phyloP scores from a whole-genome alignment of 306 rosid genomes.

The Sphenostylis stenocarpa region DNA sequence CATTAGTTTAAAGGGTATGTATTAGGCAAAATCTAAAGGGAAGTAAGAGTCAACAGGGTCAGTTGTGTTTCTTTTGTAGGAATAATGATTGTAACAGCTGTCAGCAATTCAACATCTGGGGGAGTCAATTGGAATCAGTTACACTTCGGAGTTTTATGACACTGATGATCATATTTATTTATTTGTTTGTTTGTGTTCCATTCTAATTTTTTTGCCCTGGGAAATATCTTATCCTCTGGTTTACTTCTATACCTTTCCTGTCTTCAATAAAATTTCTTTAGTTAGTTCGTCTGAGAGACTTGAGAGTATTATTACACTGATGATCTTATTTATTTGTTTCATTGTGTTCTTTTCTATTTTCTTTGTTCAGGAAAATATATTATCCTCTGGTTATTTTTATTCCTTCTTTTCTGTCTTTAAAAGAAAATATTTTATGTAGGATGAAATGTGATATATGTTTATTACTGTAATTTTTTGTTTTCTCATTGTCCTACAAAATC shows the following conservation, averaged over 20 bases:
- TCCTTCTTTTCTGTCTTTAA: neutral
- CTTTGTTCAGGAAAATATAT: neutral
- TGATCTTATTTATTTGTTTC: neutral
- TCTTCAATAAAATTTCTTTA: neutral
- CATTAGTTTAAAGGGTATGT: neutral
- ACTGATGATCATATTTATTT: constrained; percentile 3
- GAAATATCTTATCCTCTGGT: neutral
- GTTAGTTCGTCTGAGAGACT: neutral
- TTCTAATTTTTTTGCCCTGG: neutral
- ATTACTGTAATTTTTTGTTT: neutral
- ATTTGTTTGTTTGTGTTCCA: neutral
- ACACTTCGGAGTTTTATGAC: neutral
- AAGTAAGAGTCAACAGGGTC: neutral
- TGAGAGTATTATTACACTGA: neutral
- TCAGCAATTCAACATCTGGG: neutral
- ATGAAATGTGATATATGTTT: neutral
- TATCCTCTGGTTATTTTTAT: neutral
- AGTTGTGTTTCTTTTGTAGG: neutral
- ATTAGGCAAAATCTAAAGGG: neutral
- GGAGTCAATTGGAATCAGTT: neutral
- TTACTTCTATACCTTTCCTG: constrained; percentile 7
- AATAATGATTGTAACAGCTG: neutral
- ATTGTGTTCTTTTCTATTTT: neutral
- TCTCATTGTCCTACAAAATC: neutral
- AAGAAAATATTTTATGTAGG: neutral